phyloP scores from a whole-genome alignment of 768 basidiomycete species.

The Leccinum disarticulatum region DNA sequence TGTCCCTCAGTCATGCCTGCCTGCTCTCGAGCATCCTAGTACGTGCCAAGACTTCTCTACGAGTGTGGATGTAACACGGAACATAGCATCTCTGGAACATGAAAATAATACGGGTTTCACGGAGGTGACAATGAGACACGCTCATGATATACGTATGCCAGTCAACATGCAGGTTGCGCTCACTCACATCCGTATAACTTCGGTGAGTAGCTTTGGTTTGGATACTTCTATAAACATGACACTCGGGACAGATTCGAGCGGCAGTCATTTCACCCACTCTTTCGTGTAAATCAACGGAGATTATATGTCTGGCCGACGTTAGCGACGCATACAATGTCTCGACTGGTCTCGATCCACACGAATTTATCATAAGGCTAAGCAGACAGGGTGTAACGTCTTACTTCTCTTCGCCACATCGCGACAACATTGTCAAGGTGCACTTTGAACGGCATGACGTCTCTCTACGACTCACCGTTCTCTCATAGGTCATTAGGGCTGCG shows the following conservation, averaged over 20 bases:
- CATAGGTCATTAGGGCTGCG: conserved; percentile 69
- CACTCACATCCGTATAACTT: conserved; percentile 76
- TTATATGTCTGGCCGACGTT: conserved; percentile 76
- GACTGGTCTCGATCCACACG: conserved; percentile 70
- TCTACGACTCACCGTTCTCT: neutral
- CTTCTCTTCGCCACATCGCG: conserved; percentile 70
- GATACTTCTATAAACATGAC: conserved; percentile 2
- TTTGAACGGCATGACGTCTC: neutral
- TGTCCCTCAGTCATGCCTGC: conserved; percentile 48
- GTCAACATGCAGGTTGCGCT: conserved; percentile 65
- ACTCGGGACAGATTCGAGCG: conserved; percentile 56
- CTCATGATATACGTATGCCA: conserved; percentile 66
- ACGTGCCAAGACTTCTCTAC: conserved; percentile 19
- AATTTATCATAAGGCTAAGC: conserved; percentile 79
- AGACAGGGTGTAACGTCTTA: conserved; percentile 72
- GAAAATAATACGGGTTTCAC: conserved; percentile 54
- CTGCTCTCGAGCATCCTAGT: conserved; percentile 58
- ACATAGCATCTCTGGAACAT: conserved; percentile 58
- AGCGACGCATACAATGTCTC: conserved; percentile 86
- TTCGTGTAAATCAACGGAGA: conserved; percentile 77
- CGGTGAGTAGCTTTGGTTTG: conserved; percentile 45
- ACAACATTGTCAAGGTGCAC: conserved; percentile 69
- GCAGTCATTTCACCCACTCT: conserved; percentile 65
- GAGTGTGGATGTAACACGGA: conserved; percentile 12
- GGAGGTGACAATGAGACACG: conserved; percentile 66